Conservation (phyloP, 1,139 yeast genomes). For the Meyerozyma sp. region DNA sequence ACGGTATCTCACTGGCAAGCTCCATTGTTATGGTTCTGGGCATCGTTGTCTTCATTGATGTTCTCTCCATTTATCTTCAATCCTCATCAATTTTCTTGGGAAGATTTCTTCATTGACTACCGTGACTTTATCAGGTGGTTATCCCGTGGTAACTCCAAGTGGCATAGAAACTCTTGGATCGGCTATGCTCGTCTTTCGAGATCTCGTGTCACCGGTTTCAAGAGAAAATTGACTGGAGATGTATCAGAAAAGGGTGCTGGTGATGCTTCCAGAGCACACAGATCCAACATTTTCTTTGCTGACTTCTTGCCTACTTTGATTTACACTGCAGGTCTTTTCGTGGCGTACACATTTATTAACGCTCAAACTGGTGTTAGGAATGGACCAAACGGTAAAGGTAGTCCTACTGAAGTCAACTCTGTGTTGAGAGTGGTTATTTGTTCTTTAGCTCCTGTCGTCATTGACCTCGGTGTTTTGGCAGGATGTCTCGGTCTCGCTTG, state of each 20-base stretch:
- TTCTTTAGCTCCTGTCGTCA: conserved; percentile 85
- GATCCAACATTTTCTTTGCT: conserved; percentile 78
- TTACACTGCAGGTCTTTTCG: conserved; percentile 85
- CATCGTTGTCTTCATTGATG: conserved; percentile 83
- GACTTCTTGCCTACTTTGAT: conserved; percentile 81
- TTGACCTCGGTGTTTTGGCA: conserved; percentile 82
- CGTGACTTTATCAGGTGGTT: conserved; percentile 98
- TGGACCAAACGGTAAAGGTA: conserved; percentile 24
- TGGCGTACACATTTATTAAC: conserved; percentile 89
- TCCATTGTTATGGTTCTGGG: conserved; percentile 98
- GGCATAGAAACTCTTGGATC: conserved; percentile 99
- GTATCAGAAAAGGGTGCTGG: conserved; percentile 91
- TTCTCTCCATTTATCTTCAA: conserved; percentile 93
- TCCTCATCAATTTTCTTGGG: conserved; percentile 99
- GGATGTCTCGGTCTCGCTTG: conserved; percentile 78
- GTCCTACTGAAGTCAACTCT: conserved; percentile 63
- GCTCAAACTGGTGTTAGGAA: conserved; percentile 91
- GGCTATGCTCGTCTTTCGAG: conserved; percentile 94
- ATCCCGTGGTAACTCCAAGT: conserved; percentile 96
- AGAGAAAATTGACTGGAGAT: conserved; percentile 84
- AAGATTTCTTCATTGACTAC: conserved; percentile 97
- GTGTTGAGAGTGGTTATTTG: conserved; percentile 81
- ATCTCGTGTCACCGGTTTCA: conserved; percentile 97
- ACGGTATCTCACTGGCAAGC: conserved; percentile 97
- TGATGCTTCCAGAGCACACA: conserved; percentile 91